Evolutionary conservation across 306 rosid genomes (phyloP), one percentile per base, ranked within the genome.

Genomic region (Quercus suber): DNA sequence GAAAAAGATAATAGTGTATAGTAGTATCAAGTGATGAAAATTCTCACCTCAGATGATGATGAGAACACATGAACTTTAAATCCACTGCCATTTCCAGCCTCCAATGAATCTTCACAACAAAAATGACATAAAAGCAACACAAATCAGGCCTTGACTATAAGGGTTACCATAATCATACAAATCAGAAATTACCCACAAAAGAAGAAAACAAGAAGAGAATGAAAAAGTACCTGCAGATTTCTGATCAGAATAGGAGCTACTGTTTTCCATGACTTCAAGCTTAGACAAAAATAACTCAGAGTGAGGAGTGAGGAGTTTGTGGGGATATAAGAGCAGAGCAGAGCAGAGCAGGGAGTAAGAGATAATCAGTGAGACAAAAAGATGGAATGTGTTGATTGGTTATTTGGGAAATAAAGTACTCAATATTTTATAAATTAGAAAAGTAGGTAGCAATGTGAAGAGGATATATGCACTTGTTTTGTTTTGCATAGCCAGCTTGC

Each of bases 1-100:
- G 71, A 31, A 67, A 17, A 6, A 9, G 9, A 30, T 30, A 6
- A 10, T 12, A 49, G 10, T 37, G 45, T 30, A 64, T 28, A 2
- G n/a, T 10, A 4, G 2, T 0, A 63, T 28, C 70, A 17, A 30
- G 21, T 45, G 64, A 57, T 10, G 60, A 2, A 58, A 83, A 69
- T 52, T 69, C 79, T 84, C 80, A 92, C 99, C 98, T 95, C 97
- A 7, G 95, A 82, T 82, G 97, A 85, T 63, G 98, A 91, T 68
- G 90, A 83, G 81, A 91, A 95, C 41, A 91, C 93, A 71, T 80
- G 96, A 77, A 88, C 96, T 78, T 69, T 82, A 51, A 87, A 77
- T 63, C 92, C 96, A 79, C 27, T 33, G 31, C 72, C 91, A 84
- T 78, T 79, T 81, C 82, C 97, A 84, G 57, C 83, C 55, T 81